Conservation (phyloP, 495 filamentous ascomycete species). For the Clavariopsis aquatica region DNA sequence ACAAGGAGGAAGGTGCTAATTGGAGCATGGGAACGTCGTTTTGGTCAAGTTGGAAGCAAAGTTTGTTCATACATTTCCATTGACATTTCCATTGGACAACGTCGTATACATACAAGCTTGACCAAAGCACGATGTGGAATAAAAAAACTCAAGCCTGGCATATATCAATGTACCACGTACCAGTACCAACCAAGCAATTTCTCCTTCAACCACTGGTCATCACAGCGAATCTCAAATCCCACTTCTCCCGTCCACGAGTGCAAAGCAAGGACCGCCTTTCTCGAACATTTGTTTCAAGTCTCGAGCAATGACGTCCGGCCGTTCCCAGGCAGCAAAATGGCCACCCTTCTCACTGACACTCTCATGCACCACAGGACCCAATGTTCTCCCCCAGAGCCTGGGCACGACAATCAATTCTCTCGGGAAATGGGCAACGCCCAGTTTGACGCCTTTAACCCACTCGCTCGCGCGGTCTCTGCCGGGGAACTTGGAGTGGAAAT, state of each 20-base stretch:
- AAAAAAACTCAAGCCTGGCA: no score
- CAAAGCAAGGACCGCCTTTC: conserved; percentile 28
- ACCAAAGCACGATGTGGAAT: no score
- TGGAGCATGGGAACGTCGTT: no score
- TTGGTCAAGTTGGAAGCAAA: no score
- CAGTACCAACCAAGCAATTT: no score
- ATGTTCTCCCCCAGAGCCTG: conserved; percentile 22
- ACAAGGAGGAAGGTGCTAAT: no score
- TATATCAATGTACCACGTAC: no score
- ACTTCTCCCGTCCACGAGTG: conserved; percentile 22
- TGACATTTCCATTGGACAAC: no score
- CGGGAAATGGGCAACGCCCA: conserved; percentile 35
- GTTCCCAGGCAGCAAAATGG: conserved; percentile 40
- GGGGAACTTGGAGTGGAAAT: conserved; percentile 41
- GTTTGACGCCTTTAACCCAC: conserved; percentile 10
- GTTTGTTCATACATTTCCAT: no score
- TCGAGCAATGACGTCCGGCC: conserved; percentile 23
- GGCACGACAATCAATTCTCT: conserved; percentile 30
- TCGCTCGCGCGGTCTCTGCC: conserved; percentile 7
- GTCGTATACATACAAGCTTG: no score
- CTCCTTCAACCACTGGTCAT: not conserved
- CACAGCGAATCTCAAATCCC: no score
- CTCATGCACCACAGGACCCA: conserved; percentile 36
- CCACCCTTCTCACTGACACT: conserved; percentile 29
- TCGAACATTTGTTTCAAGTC: conserved; percentile 37